Conservation (phyloP, 2,329 filamentous ascomycete genomes). For the Nemania serpens region DNA sequence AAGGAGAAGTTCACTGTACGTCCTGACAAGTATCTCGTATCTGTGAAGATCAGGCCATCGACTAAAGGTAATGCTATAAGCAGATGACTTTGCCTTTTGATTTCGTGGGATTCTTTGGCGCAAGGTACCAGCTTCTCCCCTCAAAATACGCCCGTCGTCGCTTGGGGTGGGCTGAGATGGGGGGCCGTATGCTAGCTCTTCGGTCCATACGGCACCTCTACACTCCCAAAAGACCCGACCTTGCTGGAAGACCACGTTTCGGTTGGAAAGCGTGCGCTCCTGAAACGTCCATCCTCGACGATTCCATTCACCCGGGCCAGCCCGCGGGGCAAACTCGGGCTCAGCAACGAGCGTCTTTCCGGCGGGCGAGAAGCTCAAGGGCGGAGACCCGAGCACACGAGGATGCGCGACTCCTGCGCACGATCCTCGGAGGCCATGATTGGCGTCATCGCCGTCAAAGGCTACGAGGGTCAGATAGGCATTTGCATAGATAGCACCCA, state of each 20-base stretch:
- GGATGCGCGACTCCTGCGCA: slow-evolving; percentile 5
- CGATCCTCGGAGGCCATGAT: slow-evolving; percentile 8
- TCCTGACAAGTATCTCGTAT: background rate
- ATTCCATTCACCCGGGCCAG: slow-evolving; percentile 3
- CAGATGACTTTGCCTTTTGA: background rate
- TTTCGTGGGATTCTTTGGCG: background rate
- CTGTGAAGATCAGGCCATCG: background rate
- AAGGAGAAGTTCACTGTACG: background rate
- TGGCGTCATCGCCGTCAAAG: background rate
- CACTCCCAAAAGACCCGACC: slow-evolving; percentile 16
- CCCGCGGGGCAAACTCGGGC: background rate
- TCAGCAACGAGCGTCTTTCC: background rate
- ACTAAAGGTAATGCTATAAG: background rate
- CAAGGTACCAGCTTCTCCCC: background rate
- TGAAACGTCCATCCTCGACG: slow-evolving; percentile 17
- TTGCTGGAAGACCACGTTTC: slow-evolving; percentile 8
- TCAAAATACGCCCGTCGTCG: background rate
- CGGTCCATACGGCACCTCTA: background rate
- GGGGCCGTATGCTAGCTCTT: background rate
- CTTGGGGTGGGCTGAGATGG: background rate
- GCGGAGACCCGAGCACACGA: background rate
- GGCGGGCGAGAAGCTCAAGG: background rate
- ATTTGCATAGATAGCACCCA: slow-evolving; percentile 11
- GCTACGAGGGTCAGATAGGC: slow-evolving; percentile 13
- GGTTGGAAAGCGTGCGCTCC: slow-evolving; percentile 10